Conservation (phyloP, 352 stramenopile species). For the Stramenopiles sp. region DNA sequence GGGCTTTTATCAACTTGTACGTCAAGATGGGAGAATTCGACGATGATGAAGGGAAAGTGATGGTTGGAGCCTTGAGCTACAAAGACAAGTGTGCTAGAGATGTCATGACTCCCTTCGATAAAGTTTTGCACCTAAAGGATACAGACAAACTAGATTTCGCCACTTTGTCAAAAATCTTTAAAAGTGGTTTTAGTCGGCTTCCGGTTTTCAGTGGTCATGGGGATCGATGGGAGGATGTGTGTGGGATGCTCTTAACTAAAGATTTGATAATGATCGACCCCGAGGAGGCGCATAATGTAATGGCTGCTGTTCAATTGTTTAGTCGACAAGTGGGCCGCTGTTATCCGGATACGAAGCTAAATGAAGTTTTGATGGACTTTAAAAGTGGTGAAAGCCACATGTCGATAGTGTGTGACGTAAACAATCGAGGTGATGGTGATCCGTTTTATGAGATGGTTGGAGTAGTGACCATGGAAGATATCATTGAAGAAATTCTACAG, state of each 20-base stretch:
- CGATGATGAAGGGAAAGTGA: slow-evolving; percentile 70
- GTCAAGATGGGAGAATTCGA: slow-evolving; percentile 74
- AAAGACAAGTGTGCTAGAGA: slow-evolving; percentile 62
- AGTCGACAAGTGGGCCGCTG: slow-evolving; percentile 43
- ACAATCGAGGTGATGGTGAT: slow-evolving; percentile 55
- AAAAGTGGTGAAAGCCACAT: slow-evolving; percentile 75
- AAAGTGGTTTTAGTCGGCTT: slow-evolving; percentile 81
- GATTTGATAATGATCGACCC: slow-evolving; percentile 95
- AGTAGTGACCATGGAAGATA: slow-evolving; percentile 93
- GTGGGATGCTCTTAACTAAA: slow-evolving; percentile 92
- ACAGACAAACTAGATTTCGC: slow-evolving; percentile 36
- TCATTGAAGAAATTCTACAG: slow-evolving; percentile 89
- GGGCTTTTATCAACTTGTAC: slow-evolving; percentile 86
- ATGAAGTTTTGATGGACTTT: slow-evolving; percentile 75
- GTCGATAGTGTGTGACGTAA: slow-evolving; percentile 75
- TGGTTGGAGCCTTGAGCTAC: slow-evolving; percentile 82
- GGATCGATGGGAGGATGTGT: slow-evolving; percentile 59
- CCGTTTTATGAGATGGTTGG: slow-evolving; percentile 87
- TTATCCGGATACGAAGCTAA: slow-evolving; percentile 66
- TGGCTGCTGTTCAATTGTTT: slow-evolving; percentile 55
- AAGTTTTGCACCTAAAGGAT: slow-evolving; percentile 39
- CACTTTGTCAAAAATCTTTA: slow-evolving; percentile 82
- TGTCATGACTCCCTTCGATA: slow-evolving; percentile 77
- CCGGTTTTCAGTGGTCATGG: slow-evolving; percentile 72
- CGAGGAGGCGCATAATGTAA: slow-evolving; percentile 61